These are phyloP conservation scores for Alternaria dauci DNA, from an alignment of 2,329 filamentous ascomycete genomes.

Conservation along the genomic window DNA sequence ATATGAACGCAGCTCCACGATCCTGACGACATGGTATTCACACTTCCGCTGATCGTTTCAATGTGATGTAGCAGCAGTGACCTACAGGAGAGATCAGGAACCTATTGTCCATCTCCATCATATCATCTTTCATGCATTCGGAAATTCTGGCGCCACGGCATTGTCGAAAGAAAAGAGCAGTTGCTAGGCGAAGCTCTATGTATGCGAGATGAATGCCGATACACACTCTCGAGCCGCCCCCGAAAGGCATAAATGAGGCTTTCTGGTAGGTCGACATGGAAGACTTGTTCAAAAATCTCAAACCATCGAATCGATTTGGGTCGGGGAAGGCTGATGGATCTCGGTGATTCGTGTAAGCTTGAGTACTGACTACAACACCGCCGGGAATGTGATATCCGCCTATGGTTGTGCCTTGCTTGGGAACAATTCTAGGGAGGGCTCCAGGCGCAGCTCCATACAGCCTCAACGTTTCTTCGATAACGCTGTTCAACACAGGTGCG, in stretches of 20 bases:
- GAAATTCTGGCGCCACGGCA: constrained; percentile 47
- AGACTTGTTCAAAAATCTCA: constrained; percentile 37
- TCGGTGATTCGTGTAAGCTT: constrained; percentile 52
- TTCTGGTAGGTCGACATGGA: constrained; percentile 42
- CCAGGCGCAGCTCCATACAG: constrained; percentile 49
- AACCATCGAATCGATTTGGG: constrained; percentile 42
- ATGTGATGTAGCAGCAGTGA: constrained; percentile 50
- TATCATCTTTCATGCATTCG: constrained; percentile 38
- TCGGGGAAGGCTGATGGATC: constrained; percentile 36
- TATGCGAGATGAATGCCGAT: constrained; percentile 72
- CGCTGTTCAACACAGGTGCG: constrained; percentile 45
- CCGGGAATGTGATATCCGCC: constrained; percentile 49
- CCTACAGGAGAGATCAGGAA: constrained; percentile 54
- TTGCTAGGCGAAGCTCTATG: constrained; percentile 62
- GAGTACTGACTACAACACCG: constrained; percentile 49
- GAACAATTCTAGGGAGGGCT: constrained; percentile 48
- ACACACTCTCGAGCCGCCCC: constrained; percentile 72
- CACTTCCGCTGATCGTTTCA: constrained; percentile 6
- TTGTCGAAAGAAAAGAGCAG: constrained; percentile 60
- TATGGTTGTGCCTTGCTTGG: constrained; percentile 44
- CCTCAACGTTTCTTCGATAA: constrained; percentile 52
- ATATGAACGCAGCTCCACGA: neutral
- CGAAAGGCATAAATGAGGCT: constrained; percentile 71
- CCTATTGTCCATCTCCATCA: constrained; percentile 53
- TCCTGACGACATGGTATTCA: neutral